Conservation (phyloP, 352 stramenopile species). For the Pythium myriotylum region DNA sequence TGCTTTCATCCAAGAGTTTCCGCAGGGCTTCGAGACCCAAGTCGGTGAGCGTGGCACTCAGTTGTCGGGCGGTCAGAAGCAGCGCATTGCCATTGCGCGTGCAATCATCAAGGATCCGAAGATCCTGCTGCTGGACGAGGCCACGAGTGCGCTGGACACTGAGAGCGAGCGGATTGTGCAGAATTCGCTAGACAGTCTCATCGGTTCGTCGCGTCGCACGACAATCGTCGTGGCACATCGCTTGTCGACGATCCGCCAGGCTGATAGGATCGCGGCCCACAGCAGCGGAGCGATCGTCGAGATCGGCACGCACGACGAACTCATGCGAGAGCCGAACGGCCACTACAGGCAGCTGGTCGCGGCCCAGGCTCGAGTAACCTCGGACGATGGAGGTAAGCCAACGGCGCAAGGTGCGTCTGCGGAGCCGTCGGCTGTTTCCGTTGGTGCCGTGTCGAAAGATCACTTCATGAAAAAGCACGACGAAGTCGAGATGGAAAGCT, state of each 20-base stretch:
- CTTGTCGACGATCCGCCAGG: constrained; percentile 88
- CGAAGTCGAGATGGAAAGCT: too few relatives aligned
- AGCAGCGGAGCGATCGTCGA: constrained; percentile 86
- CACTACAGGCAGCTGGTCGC: constrained; percentile 27
- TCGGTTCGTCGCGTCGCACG: constrained; percentile 42
- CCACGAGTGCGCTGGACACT: too few relatives aligned
- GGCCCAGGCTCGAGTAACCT: too few relatives aligned
- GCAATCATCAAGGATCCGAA: too few relatives aligned
- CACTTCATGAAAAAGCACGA: too few relatives aligned
- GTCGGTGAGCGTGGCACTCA: constrained; percentile 83
- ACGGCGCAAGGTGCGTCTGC: too few relatives aligned
- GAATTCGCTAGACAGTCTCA: constrained; percentile 45
- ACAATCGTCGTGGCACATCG: constrained; percentile 91
- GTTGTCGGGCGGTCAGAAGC: constrained; percentile 72
- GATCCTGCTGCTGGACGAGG: too few relatives aligned
- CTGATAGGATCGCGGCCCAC: constrained; percentile 91
- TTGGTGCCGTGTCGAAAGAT: too few relatives aligned
- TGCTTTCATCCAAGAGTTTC: constrained; percentile 83
- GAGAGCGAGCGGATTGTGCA: too few relatives aligned
- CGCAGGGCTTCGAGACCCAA: constrained; percentile 52
- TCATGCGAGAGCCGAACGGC: constrained; percentile 41
- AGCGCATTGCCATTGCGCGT: too few relatives aligned
- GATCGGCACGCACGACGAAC: constrained; percentile 86
- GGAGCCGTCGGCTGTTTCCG: too few relatives aligned
- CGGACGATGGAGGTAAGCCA: too few relatives aligned